Evolutionary conservation across 139 green algal genomes (phyloP).

Genomic region (Coelastrella sp.): DNA sequence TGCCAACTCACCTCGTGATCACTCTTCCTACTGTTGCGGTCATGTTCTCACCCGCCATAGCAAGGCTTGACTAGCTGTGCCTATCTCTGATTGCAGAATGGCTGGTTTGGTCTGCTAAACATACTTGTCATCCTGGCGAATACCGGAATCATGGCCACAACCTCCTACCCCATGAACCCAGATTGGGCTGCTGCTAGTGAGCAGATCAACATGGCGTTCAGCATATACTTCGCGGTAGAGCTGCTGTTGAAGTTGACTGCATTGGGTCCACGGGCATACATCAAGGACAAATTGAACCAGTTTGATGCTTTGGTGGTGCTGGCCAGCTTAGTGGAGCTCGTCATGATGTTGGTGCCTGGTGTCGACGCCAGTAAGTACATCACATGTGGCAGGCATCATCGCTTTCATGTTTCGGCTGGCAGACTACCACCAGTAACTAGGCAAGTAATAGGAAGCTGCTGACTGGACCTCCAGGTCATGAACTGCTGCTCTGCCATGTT

Average conservation of each 20-base stretch:
- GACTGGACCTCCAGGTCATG: too few species aligned
- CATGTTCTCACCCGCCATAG: too few species aligned
- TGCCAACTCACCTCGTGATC: neutral
- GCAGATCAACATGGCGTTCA: constrained; percentile 69
- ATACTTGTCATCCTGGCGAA: constrained; percentile 53
- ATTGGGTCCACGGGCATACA: constrained; percentile 64
- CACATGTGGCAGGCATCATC: neutral
- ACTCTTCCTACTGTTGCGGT: too few species aligned
- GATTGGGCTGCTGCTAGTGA: constrained; percentile 40
- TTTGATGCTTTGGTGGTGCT: constrained; percentile 77
- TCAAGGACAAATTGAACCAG: constrained; percentile 73
- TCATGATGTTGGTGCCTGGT: constrained; percentile 57
- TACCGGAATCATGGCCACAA: constrained; percentile 46
- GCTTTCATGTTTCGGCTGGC: too few species aligned
- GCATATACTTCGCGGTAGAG: constrained; percentile 70
- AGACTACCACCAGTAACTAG: too few species aligned
- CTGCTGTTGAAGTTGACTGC: constrained; percentile 76
- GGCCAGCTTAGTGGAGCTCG: constrained; percentile 67
- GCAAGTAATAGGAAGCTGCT: too few species aligned
- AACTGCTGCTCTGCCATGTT: too few species aligned
- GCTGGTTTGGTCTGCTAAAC: neutral
- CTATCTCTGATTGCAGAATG: constrained; percentile 4
- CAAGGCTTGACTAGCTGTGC: neutral
- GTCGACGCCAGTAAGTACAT: neutral
- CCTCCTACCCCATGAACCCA: constrained; percentile 20